A percentile compares a stretch with the other conserved stretches of the same genome.
These are phyloP conservation scores for Fusarium ambrosium DNA, from an alignment of 2,329 filamentous ascomycete species.

Conservation along the genomic window DNA sequence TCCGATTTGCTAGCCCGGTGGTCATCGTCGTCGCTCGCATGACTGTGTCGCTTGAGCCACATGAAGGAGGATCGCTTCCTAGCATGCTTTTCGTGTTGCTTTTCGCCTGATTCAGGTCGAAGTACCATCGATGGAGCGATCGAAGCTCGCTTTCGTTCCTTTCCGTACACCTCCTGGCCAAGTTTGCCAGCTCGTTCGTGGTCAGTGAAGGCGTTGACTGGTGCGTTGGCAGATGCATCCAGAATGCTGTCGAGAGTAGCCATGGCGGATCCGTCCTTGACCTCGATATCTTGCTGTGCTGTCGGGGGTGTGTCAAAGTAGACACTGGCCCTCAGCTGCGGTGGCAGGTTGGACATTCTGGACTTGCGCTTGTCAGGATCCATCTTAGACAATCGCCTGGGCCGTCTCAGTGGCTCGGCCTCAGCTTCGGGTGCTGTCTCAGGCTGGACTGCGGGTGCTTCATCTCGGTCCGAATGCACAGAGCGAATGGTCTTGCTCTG, in stretches of 20 bases:
- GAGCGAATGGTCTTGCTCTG: constrained; percentile 37
- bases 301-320: constrained; percentile 83
- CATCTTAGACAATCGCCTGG: constrained; percentile 51
- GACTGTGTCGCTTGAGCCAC: constrained; percentile 59
- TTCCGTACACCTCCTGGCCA: constrained; percentile 80
- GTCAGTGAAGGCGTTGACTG: constrained; percentile 92
- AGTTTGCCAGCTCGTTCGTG: constrained; percentile 85
- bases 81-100: constrained; percentile 45
- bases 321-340: constrained; percentile 89
- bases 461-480: constrained; percentile 33
- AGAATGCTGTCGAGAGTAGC: constrained; percentile 92
- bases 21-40: constrained; percentile 47
- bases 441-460: constrained; percentile 25
- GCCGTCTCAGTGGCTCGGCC: constrained; percentile 48
- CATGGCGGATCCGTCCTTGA: constrained; percentile 85
- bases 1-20: constrained; percentile 35
- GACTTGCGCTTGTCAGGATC: constrained; percentile 53
- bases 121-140: constrained; percentile 47
- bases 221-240: constrained; percentile 88
- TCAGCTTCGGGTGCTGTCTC: constrained; percentile 33
- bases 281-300: constrained; percentile 63
- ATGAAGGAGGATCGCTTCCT: constrained; percentile 66
- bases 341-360: constrained; percentile 69
- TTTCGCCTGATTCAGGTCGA: constrained; percentile 35
- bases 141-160: constrained; percentile 65